phyloP scores from a whole-genome alignment of 176 grass and related monocot species.

The Cenchrus purpureus region DNA sequence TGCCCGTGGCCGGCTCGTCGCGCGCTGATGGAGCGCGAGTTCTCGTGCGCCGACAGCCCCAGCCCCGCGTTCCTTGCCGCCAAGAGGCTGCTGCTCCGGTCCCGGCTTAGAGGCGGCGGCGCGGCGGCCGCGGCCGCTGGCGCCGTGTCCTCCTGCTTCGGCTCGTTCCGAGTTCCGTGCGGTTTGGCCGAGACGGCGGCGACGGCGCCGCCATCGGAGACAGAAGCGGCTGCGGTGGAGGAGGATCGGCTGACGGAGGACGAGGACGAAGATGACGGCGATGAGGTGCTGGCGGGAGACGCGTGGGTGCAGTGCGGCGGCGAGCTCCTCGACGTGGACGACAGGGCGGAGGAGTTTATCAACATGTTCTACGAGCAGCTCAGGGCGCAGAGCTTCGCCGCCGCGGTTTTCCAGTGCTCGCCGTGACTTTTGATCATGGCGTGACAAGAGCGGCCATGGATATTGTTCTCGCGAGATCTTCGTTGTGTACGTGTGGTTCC shows the following conservation, averaged over 20 bases:
- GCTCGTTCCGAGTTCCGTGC: conserved; percentile 15
- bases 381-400: conserved; percentile 61
- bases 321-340: conserved; percentile 64
- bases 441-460: too few relatives aligned
- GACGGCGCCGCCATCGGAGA: background rate
- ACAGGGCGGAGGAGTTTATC: conserved; percentile 90
- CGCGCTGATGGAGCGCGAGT: conserved; percentile 58
- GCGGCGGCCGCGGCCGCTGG: background rate
- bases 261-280: conserved; percentile 5
- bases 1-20: background rate
- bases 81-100: conserved; percentile 52
- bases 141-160: conserved; percentile 37
- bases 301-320: conserved; percentile 1
- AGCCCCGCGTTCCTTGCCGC: conserved; percentile 42
- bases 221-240: background rate
- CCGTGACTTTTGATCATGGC: conserved; percentile 31
- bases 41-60: conserved; percentile 78
- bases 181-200: background rate
- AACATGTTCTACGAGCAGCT: conserved; percentile 88
- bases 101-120: conserved; percentile 30
- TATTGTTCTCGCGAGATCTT: background rate
- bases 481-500: background rate
- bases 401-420: conserved; percentile 34
- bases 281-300: background rate
- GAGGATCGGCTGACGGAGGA: conserved; percentile 16